Conservation (phyloP, 2,329 filamentous ascomycete genomes). For the Sporothrix curviconia region DNA sequence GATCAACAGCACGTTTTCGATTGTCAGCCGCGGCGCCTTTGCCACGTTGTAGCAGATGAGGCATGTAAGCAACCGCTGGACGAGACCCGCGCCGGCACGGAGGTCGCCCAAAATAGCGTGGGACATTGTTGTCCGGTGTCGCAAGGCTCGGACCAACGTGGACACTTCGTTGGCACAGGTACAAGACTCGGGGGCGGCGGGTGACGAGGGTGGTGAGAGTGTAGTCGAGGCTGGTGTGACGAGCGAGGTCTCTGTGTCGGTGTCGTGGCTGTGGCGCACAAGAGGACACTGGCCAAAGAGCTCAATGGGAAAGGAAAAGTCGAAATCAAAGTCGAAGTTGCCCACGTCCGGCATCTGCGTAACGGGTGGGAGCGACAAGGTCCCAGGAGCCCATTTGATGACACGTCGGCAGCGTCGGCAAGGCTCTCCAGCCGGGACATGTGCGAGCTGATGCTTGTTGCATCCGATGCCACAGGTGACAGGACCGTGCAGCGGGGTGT, state of each 20-base stretch:
- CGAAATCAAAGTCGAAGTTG: background rate
- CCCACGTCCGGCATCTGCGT: background rate
- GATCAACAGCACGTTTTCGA: slow-evolving; percentile 11
- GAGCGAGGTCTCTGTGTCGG: background rate
- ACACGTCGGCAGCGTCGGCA: background rate
- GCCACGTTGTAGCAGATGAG: slow-evolving; percentile 7
- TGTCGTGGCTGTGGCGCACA: background rate
- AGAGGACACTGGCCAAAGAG: background rate
- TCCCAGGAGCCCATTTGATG: too few relatives aligned
- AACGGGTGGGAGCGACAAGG: background rate
- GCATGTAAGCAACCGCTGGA: slow-evolving; percentile 6
- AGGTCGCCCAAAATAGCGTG: slow-evolving; percentile 11
- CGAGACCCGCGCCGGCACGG: slow-evolving; percentile 1
- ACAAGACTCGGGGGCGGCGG: background rate
- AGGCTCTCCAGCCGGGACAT: background rate
- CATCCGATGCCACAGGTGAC: too few relatives aligned
- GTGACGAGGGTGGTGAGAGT: background rate
- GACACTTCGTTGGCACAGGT: slow-evolving; percentile 6
- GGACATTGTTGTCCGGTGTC: background rate
- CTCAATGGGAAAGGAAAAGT: slow-evolving; percentile 2
- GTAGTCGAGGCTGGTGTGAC: background rate
- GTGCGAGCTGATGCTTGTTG: background rate
- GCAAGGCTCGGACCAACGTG: background rate
- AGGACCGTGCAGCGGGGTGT: too few relatives aligned
- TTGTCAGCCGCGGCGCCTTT: slow-evolving; percentile 11